Base-by-base conservation (phyloP, 352 stramenopile genomes). In the Globisporangium radiosum region DNA sequence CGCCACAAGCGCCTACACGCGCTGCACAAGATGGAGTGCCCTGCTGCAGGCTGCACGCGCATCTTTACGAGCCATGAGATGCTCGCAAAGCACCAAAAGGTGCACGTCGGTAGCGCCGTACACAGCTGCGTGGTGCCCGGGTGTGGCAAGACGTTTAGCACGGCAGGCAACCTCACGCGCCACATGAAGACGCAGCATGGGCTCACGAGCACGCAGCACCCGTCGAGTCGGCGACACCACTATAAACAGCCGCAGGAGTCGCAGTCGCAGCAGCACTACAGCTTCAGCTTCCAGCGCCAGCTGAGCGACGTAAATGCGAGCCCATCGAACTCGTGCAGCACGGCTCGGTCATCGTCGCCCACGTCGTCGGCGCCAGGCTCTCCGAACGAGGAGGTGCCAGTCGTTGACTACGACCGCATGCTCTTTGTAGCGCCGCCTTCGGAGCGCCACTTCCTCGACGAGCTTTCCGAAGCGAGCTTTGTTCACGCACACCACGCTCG, bases 81-180 rank as follows among this genome's bases (percentile, higher is more conserved):
- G 42, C 52, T 63, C 9, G 40, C 38, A n/a, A 57, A 57, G 49
- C 57, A 63, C 57, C 52, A 52, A 17, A 52, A 54, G 36, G 52
- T 63, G 10, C 57, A 63, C 37, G 42, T 50, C 19, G 59, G 59
- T 37, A 50, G 36, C 0, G 47, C 59, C 15, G 43, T 75, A 63
- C 54, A 71, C 69, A 44, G 51, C 68, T 52, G 66, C 62, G 54
- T 52, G 64, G 7, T 59, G 60, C 69, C 47, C 4, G 75, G 68
- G 6, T 87, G 77, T 47, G 69, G 72, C 54, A 85, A 87, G 57
- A 83, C 74, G 1, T 88, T 88, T 60, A 86, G 76, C 64, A 88
- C 78, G 15, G 68, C 72, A 1, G 78, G 78, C 36, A 88, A 88
- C 64, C 71, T 88, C 47, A 88, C 78, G 39, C 76, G 78, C 43